Percentiles rank a stretch among this genome's conserved stretches.
These are phyloP conservation scores for Dactylellina sp. DNA, from an alignment of 2,329 filamentous ascomycete species.

Conservation along the genomic window DNA sequence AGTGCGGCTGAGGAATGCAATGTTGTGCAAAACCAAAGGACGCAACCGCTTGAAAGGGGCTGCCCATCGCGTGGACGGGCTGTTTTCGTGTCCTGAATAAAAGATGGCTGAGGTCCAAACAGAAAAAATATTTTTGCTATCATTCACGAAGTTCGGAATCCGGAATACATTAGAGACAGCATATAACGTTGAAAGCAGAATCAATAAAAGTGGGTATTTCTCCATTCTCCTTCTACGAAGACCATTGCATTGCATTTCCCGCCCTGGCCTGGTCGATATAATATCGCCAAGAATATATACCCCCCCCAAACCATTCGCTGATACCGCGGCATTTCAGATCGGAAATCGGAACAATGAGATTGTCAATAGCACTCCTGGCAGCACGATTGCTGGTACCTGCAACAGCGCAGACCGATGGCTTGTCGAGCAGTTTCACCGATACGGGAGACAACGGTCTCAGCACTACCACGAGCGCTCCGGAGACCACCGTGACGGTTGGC, in stretches of 20 bases:
- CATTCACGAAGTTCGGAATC: constrained; percentile 18
- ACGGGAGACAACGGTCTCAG: not conserved
- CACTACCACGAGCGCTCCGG: constrained; percentile 20
- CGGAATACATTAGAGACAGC: constrained; percentile 35
- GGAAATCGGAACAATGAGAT: constrained; percentile 35
- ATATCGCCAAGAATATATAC: constrained; percentile 13
- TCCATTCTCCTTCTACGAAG: constrained; percentile 10
- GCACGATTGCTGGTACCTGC: constrained; percentile 16
- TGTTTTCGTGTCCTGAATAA: constrained; percentile 34
- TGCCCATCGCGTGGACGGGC: constrained; percentile 1
- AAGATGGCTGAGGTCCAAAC: constrained; percentile 13
- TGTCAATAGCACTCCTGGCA: constrained; percentile 17
- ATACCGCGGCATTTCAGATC: constrained; percentile 20
- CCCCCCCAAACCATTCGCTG: constrained; percentile 24
- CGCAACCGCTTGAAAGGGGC: constrained; percentile 44
- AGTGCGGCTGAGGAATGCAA: constrained; percentile 47
- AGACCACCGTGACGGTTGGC: constrained; percentile 18
- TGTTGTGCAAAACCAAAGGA: constrained; percentile 27
- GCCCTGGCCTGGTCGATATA: not conserved
- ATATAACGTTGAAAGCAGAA: not conserved
- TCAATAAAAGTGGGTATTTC: constrained; percentile 7
- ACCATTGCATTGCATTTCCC: not conserved
- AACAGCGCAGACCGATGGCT: constrained; percentile 15
- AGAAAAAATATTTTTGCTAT: constrained; percentile 20
- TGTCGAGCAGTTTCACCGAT: not conserved